phyloP scores from a whole-genome alignment of 352 stramenopile species.

The Globisporangium cystogenes region DNA sequence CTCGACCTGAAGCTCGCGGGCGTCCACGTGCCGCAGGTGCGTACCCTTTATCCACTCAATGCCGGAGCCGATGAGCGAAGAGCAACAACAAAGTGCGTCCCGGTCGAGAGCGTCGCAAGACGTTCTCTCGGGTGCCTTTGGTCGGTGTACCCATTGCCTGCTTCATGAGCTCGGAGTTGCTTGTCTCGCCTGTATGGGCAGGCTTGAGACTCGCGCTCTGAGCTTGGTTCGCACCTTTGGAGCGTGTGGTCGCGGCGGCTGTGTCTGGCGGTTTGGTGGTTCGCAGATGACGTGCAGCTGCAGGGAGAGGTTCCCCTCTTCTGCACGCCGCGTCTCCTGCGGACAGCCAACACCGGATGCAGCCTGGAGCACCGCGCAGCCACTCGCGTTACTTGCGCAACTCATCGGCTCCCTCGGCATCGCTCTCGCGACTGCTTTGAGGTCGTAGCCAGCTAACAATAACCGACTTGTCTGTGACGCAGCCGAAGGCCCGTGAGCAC shows the following conservation, averaged over 20 bases:
- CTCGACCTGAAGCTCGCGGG: slow-evolving; percentile 92
- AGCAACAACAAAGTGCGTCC: slow-evolving; percentile 11
- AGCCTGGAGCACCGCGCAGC: not conserved
- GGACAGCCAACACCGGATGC: not conserved
- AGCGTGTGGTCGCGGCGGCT: not conserved
- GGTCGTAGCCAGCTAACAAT: slow-evolving; percentile 28
- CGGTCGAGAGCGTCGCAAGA: slow-evolving; percentile 10
- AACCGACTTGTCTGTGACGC: slow-evolving; percentile 12
- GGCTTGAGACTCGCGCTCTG: slow-evolving; percentile 1
- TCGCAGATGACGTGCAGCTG: not conserved
- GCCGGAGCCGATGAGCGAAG: slow-evolving; percentile 72
- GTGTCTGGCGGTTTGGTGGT: not conserved
- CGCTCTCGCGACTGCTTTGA: slow-evolving; percentile 17
- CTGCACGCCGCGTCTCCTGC: not conserved
- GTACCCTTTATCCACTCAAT: slow-evolving; percentile 46
- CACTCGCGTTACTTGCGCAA: not conserved
- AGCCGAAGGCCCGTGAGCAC: slow-evolving; percentile 68
- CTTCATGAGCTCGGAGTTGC: slow-evolving; percentile 16
- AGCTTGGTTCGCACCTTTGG: not conserved
- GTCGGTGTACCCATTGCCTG: slow-evolving; percentile 68
- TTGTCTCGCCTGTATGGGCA: not conserved
- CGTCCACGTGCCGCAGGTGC: slow-evolving; percentile 87
- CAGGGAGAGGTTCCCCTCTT: not conserved
- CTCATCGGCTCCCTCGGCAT: slow-evolving; percentile 51
- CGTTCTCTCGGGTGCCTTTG: slow-evolving; percentile 13